Evolutionary conservation across 257 asterid genomes (phyloP).

Genomic region (Pogostemon cablin): DNA sequence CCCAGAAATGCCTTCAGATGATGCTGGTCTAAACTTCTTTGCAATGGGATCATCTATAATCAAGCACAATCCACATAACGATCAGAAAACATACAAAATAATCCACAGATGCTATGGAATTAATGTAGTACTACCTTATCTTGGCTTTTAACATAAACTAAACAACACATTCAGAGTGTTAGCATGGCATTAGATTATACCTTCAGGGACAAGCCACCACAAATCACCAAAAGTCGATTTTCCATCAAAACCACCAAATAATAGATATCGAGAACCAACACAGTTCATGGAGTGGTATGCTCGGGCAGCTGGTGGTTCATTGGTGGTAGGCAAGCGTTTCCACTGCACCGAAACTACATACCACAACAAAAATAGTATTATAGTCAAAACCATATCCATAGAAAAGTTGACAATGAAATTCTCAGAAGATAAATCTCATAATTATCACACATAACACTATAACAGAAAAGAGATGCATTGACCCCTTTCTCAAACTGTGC

Average conservation of each 20-base stretch:
- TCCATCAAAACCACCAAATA: conserved; percentile 98
- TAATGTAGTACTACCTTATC: background rate
- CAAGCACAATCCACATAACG: conserved; percentile 32
- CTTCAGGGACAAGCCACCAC: conserved; percentile 99
- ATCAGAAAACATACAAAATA: conserved; percentile 15
- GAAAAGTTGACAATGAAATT: conserved; percentile 4
- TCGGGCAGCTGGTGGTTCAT: conserved; percentile 87
- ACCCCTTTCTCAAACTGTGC: background rate
- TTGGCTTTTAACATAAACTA: conserved; percentile 21
- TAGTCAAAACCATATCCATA: conserved; percentile 20
- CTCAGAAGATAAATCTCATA: background rate
- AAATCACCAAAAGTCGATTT: conserved; percentile 89
- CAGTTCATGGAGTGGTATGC: conserved; percentile 95
- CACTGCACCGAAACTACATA: conserved; percentile 84
- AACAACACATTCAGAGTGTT: background rate
- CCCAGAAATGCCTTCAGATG: conserved; percentile 52
- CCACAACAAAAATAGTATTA: conserved; percentile 19
- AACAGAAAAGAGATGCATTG: background rate
- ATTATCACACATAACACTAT: background rate
- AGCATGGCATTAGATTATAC: conserved; percentile 39
- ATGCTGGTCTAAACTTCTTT: conserved; percentile 46
- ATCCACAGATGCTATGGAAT: background rate
- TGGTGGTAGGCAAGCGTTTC: conserved; percentile 79
- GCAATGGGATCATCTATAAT: conserved; percentile 89
- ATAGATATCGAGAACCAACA: conserved; percentile 71